These are phyloP conservation scores for Gynostemma pentaphyllum DNA, from an alignment of 306 rosid species.

Conservation along the genomic window DNA sequence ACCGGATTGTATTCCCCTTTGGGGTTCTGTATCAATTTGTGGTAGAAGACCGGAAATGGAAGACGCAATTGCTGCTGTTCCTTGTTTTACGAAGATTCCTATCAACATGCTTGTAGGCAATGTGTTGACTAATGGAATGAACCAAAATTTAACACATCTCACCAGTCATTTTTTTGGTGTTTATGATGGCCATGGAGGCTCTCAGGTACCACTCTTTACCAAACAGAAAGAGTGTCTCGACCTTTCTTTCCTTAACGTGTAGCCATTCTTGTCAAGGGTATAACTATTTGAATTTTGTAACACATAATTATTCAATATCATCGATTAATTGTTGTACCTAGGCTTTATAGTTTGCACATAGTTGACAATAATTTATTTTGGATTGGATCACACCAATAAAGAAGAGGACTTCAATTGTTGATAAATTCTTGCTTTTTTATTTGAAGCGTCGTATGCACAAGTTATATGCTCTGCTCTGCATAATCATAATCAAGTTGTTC, in stretches of 20 bases:
- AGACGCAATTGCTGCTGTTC: slow-evolving; percentile 38
- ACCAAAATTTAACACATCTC: slow-evolving; percentile 33
- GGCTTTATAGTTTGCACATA: background rate
- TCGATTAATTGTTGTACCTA: background rate
- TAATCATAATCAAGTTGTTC: slow-evolving; percentile 2
- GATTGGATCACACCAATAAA: background rate
- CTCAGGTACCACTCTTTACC: slow-evolving; percentile 30
- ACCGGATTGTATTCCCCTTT: slow-evolving; percentile 43
- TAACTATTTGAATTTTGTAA: background rate
- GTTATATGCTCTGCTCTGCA: background rate
- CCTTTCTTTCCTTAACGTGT: background rate
- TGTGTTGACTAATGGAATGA: slow-evolving; percentile 18
- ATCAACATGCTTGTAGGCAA: slow-evolving; percentile 31
- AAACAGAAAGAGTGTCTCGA: background rate
- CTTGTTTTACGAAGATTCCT: slow-evolving; percentile 36
- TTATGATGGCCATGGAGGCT: slow-evolving; percentile 60
- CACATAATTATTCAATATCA: too few relatives aligned
- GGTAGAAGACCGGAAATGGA: slow-evolving; percentile 56
- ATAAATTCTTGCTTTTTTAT: background rate
- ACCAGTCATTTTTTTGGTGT: slow-evolving; percentile 45
- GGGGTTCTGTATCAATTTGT: slow-evolving; percentile 46
- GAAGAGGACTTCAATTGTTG: background rate
- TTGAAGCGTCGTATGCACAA: background rate
- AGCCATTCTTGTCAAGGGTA: background rate
- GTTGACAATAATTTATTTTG: background rate